These are phyloP conservation scores for Pleurozium schreberi DNA, from an alignment of 225 moss, liverwort and hornwort species.

Conservation along the genomic window DNA sequence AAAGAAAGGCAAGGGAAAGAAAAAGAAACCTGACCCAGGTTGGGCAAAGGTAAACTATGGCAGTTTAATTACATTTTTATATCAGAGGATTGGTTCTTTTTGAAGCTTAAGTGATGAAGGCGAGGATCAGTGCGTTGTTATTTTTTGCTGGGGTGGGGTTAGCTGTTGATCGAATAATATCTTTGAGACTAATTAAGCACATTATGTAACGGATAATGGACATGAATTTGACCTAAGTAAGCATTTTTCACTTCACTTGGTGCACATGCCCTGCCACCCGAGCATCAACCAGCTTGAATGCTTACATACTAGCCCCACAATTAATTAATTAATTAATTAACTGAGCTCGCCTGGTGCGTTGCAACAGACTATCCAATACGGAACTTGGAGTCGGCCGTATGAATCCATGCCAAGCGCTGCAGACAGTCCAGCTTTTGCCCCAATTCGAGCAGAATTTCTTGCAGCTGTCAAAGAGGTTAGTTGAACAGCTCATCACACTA, in stretches of 20 bases:
- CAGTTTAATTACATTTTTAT: too few species aligned
- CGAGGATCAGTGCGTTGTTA: too few species aligned
- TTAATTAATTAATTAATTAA: too few species aligned
- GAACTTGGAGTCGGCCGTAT: constrained; percentile 80
- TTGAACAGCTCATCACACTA: not conserved
- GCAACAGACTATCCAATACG: constrained; percentile 55
- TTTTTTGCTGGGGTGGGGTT: too few species aligned
- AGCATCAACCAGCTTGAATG: too few species aligned
- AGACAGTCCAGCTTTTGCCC: constrained; percentile 42
- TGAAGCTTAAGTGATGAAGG: not conserved
- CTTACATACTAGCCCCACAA: too few species aligned
- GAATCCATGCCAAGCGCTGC: constrained; percentile 56
- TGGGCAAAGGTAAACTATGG: too few species aligned
- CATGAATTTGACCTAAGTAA: not conserved
- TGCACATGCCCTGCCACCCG: too few species aligned
- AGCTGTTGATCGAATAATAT: not conserved
- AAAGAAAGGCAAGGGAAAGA: constrained; percentile 25
- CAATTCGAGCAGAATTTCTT: constrained; percentile 58
- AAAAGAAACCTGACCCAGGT: constrained; percentile 53
- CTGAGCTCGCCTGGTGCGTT: too few species aligned
- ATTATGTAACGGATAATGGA: not conserved
- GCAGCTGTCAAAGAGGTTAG: constrained; percentile 51
- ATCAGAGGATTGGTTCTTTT: too few species aligned
- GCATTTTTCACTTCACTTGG: not conserved
- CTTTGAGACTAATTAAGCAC: not conserved